Conservation (phyloP, 345 rosid species). For the Mangifera indica region DNA sequence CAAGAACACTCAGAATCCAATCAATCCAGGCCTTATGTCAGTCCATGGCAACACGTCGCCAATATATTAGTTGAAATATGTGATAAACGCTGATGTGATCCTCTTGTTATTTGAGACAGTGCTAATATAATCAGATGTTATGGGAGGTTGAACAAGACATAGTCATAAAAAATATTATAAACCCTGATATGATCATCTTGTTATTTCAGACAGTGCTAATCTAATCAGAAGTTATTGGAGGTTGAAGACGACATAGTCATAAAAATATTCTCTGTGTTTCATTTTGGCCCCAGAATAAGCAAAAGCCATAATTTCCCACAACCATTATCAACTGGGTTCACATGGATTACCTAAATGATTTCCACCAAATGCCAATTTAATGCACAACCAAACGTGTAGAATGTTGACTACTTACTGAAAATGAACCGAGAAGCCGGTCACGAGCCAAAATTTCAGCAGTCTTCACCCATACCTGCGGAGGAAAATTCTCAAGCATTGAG, state of each 20-base stretch:
- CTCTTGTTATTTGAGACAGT: not conserved
- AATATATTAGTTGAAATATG: too few relatives aligned
- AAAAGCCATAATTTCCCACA: not conserved
- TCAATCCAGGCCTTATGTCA: not conserved
- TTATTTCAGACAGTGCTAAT: too few relatives aligned
- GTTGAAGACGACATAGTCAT: too few relatives aligned
- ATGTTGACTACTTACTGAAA: slow-evolving; percentile 48
- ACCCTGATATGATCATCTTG: too few relatives aligned
- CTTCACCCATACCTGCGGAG: slow-evolving; percentile 88
- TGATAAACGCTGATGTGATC: too few relatives aligned
- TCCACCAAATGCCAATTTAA: not conserved
- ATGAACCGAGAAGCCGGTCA: slow-evolving; percentile 90
- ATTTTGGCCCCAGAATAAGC: too few relatives aligned
- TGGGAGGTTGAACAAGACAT: not conserved
- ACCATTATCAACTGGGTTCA: not conserved
- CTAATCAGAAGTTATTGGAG: too few relatives aligned
- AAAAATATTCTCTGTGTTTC: not conserved
- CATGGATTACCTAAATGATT: not conserved
- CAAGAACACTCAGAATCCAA: not conserved
- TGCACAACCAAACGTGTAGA: not conserved
- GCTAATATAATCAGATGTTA: not conserved
- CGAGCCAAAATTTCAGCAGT: slow-evolving; percentile 86
- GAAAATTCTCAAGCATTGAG: slow-evolving; percentile 3
- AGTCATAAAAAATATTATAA: too few relatives aligned
- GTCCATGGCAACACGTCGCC: not conserved